A percentile compares a stretch with the other conserved stretches of the same genome.
phyloP scores from a whole-genome alignment of 129 eudicot genomes.

The Helianthus tuberosus region DNA sequence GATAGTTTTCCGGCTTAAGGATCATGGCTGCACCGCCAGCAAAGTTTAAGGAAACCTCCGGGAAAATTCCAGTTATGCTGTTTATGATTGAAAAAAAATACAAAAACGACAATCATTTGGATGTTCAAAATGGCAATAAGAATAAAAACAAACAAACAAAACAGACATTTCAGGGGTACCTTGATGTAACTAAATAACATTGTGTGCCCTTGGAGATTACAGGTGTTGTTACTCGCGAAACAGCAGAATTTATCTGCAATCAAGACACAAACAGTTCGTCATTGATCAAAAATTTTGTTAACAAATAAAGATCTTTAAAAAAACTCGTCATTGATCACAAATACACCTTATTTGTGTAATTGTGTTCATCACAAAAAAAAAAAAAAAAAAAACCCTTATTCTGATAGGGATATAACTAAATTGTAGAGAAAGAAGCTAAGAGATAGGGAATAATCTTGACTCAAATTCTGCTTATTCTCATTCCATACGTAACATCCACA shows the following conservation, averaged over 20 bases:
- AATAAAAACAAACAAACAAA: not conserved
- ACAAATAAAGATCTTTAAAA: not conserved
- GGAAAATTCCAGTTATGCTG: constrained; percentile 73
- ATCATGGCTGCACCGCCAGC: constrained; percentile 89
- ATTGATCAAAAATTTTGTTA: too few relatives aligned
- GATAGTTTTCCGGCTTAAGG: constrained; percentile 80
- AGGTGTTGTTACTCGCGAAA: constrained; percentile 58
- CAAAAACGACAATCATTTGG: constrained; percentile 1
- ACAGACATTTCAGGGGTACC: constrained; percentile 41
- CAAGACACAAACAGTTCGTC: constrained; percentile 14
- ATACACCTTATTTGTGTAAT: not conserved
- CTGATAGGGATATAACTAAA: too few relatives aligned
- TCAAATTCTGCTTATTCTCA: too few relatives aligned
- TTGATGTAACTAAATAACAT: constrained; percentile 67
- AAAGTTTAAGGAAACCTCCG: constrained; percentile 78
- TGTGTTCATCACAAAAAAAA: too few relatives aligned
- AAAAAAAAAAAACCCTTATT: too few relatives aligned
- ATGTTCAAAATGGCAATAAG: constrained; percentile 15
- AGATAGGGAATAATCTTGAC: too few relatives aligned
- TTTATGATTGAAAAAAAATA: constrained; percentile 8
- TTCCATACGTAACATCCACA: too few relatives aligned
- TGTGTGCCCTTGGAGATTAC: constrained; percentile 54
- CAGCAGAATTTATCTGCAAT: constrained; percentile 75
- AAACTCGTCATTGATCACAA: not conserved
- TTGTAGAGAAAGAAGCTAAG: too few relatives aligned